Base-by-base conservation (phyloP, 2,329 filamentous ascomycete genomes). In the Didymella pomorum region DNA sequence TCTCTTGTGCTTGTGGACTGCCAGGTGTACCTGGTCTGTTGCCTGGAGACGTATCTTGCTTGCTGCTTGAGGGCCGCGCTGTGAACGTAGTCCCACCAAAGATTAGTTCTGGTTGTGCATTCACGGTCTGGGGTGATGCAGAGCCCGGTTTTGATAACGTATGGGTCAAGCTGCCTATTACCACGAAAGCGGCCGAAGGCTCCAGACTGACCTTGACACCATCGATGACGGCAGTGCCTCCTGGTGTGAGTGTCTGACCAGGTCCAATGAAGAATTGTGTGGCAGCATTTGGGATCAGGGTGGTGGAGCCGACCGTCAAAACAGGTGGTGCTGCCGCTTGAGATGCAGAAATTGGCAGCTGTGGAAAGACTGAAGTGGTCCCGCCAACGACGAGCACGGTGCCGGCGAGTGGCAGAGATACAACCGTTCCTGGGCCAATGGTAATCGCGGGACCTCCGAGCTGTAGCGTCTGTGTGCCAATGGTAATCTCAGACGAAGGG, bases 181-280 rank as follows among this genome's bases (percentile, higher is more conserved):
- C 75, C 2, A 81, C 62, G 29, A 73, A 74, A 8, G 72, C 74
- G 21, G 78, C 79, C 6, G 69, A 76, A 1, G 73, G 64, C 3
- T 63, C 79, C 10, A 82, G 71, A 44, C 76, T 79, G 47, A 82
- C 66, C 2, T 76, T 70, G 12, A 75, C 79, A 1, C 77, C 78
- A 48, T 70, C 70, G 1, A 79, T 53, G 1, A 74, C 73, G 1
- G 71, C 79, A 11, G 72, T 71, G 1, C 79, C 79, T 14, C 80
- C 77, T 18, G 76, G 70, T 3, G 71, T 74, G 8, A 79, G 63
- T 1, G 70, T 77, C 42, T 76, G 70, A 8, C 77, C 78, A 2
- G 78, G 71, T 1, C 60, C 75, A 5, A 82, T 62, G 46, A 76
- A 76, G 68, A 79, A 82, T 39, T 81, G 79, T 0, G 79, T 81